phyloP scores from a whole-genome alignment of 2,329 filamentous ascomycete species.

The Diaporthe batatas region DNA sequence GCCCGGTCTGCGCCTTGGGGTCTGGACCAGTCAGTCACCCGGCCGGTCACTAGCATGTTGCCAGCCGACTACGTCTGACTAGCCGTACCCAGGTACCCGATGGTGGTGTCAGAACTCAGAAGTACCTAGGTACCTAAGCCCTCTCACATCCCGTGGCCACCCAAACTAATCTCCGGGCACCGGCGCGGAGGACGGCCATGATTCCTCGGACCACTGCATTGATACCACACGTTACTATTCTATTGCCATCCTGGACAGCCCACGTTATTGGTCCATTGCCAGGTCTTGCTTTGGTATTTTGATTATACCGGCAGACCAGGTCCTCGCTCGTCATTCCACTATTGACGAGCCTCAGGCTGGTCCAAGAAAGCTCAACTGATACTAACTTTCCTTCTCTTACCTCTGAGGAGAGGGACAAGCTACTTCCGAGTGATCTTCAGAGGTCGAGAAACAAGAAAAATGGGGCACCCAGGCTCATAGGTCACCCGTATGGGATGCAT shows the following conservation, averaged over 20 bases:
- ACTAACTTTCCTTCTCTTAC: background rate
- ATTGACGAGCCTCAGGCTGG: background rate
- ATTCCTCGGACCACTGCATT: background rate
- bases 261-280: background rate
- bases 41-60: background rate
- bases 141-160: slow-evolving; percentile 6
- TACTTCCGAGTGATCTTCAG: background rate
- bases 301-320: background rate
- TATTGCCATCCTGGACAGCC: background rate
- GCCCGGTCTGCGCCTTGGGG: background rate
- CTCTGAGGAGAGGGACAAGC: background rate
- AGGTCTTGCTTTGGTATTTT: background rate
- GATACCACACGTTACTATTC: background rate
- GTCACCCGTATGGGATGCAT: background rate
- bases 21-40: background rate
- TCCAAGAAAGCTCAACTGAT: background rate
- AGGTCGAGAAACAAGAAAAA: background rate
- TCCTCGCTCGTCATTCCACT: background rate
- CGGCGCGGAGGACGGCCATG: slow-evolving; percentile 12
- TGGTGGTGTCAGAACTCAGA: background rate
- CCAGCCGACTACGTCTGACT: background rate
- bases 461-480: background rate
- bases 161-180: background rate
- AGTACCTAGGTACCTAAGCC: background rate
- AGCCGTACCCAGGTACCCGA: background rate